phyloP scores from a whole-genome alignment of 1,139 yeast species.

The Candida sojae region DNA sequence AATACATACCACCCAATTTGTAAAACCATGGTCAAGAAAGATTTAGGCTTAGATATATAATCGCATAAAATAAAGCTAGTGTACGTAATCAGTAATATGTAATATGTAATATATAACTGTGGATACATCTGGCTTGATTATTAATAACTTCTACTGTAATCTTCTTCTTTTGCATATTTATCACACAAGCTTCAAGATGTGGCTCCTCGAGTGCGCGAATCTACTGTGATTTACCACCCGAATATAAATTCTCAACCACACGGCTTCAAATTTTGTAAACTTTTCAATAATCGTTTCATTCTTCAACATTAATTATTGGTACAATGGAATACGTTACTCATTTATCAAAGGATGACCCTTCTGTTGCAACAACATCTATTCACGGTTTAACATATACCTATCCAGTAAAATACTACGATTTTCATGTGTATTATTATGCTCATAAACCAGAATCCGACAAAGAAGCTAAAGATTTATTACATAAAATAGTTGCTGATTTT shows the following conservation, averaged over 20 bases:
- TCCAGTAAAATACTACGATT: constrained; percentile 36
- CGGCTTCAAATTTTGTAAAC: too few relatives aligned
- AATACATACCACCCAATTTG: constrained; percentile 42
- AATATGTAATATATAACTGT: background rate
- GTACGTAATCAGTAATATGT: background rate
- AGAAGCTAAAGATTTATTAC: constrained; percentile 25
- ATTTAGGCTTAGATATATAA: constrained; percentile 20
- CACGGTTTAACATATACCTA: constrained; percentile 22
- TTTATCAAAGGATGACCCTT: constrained; percentile 20
- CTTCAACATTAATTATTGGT: too few relatives aligned
- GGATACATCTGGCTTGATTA: too few relatives aligned
- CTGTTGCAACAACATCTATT: constrained; percentile 23
- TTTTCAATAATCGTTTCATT: too few relatives aligned
- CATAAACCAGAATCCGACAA: constrained; percentile 18
- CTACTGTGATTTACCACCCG: too few relatives aligned
- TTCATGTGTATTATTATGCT: constrained; percentile 34
- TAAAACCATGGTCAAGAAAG: constrained; percentile 36
- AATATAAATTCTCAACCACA: background rate
- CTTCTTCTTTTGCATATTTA: too few relatives aligned
- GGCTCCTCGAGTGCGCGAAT: too few relatives aligned
- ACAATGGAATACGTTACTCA: constrained; percentile 33
- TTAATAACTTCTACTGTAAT: too few relatives aligned
- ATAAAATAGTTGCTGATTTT: constrained; percentile 26
- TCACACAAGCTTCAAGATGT: too few relatives aligned
- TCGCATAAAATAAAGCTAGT: background rate